Conservation (phyloP, 2,329 filamentous ascomycete species). For the Colletotrichum abscissum region DNA sequence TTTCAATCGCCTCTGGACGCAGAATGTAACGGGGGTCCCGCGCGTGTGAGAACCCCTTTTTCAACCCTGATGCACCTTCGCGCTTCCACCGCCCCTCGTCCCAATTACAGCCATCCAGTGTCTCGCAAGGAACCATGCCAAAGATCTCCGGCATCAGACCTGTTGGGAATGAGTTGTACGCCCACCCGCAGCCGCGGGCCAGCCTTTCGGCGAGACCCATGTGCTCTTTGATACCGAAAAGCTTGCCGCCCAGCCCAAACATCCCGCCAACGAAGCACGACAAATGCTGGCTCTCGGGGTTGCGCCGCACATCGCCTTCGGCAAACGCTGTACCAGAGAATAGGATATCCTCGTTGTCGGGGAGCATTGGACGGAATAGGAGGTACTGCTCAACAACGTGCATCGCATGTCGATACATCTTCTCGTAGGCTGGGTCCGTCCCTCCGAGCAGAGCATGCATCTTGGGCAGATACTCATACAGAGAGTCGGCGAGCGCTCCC, state of each 20-base stretch:
- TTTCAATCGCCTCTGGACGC: constrained; percentile 64
- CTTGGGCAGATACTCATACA: constrained; percentile 55
- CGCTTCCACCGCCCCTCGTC: constrained; percentile 43
- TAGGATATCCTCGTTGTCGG: constrained; percentile 71
- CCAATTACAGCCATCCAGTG: constrained; percentile 58
- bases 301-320: constrained; percentile 31
- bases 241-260: constrained; percentile 59
- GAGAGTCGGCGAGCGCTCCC: constrained; percentile 54
- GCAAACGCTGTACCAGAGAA: constrained; percentile 56
- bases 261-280: constrained; percentile 64
- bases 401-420: constrained; percentile 67
- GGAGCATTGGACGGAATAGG: constrained; percentile 73
- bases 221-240: constrained; percentile 54
- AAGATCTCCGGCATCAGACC: constrained; percentile 66
- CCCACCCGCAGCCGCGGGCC: constrained; percentile 62
- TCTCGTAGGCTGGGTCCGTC: constrained; percentile 62
- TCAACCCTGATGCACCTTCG: constrained; percentile 41
- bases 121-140: constrained; percentile 52
- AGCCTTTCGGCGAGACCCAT: constrained; percentile 57
- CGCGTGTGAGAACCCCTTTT: constrained; percentile 72
- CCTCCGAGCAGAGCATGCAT: constrained; percentile 69
- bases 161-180: constrained; percentile 58
- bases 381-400: constrained; percentile 66
- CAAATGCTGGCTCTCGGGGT: constrained; percentile 56
- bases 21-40: constrained; percentile 62